Evolutionary conservation across 2,329 filamentous ascomycete genomes (phyloP), one percentile per base, ranked within the genome.

Genomic region (Fusarium verticillioides): DNA sequence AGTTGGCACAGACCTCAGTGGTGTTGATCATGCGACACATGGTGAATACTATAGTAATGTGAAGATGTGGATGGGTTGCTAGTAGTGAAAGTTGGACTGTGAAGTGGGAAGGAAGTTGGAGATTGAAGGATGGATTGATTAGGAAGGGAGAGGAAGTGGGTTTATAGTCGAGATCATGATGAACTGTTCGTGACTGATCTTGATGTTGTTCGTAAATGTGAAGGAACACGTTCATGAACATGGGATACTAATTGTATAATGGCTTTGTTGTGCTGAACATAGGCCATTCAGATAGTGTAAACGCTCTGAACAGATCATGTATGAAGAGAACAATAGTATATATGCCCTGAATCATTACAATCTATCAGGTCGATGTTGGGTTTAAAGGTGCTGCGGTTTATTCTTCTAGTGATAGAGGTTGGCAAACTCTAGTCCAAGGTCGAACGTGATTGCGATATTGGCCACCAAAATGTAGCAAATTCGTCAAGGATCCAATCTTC

Each of bases 221-320:
- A 21, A 13, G 13, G 5, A 4, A 2, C 2, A 5, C 8, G 2
- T 10, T 12, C 9, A 7, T 28, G 26, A 28, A 40, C 7, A 30
- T 12, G 5, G 10, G 34, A 13, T 1, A 13, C 15, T 9, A n/a
- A n/a, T 18, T n/a, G 2, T 10, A 10, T 5, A 18, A 19, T 54
- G 26, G 5, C 34, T 30, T 54, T 54, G 50, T 42, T n/a, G 19
- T 12, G 19, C 19, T 21, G 19, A 53, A 39, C 13, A 39, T 4
- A 23, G 3, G 12, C 4, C 2, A 18, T n/a, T 54, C 15, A 13
- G 0, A 6, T 1, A 13, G 19, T 13, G 2, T 0, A 21, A 9
- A 13, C 18, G 10, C 13, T 12, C 7, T 18, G 15, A 21, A 54
- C 23, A 34, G 32, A 34, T 34, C 32, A 15, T 15, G 5, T 5